These are phyloP conservation scores for Saccharomycopsis oosterbeekiorum DNA, from an alignment of 805 yeast genomes.

Conservation along the genomic window DNA sequence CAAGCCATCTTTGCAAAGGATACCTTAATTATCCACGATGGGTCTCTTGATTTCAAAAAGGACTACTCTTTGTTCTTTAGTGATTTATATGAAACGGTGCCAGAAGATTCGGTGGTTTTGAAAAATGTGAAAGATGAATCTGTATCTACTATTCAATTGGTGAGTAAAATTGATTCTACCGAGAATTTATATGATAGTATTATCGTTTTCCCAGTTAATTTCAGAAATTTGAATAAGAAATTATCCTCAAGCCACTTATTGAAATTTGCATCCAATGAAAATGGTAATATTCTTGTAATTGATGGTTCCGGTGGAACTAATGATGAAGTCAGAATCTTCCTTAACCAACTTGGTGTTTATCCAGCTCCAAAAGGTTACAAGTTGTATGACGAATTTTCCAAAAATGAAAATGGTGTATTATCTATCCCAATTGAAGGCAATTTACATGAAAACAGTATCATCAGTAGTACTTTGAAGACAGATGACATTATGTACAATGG, in stretches of 20 bases:
- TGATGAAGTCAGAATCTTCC: slow-evolving; percentile 54
- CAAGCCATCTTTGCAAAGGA: background rate
- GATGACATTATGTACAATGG: slow-evolving; percentile 34
- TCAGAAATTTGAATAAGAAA: slow-evolving; percentile 31
- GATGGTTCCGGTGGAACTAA: slow-evolving; percentile 43
- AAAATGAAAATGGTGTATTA: slow-evolving; percentile 22
- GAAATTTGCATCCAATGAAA: slow-evolving; percentile 45
- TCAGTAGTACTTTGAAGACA: slow-evolving; percentile 18
- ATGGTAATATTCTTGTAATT: slow-evolving; percentile 69
- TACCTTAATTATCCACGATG: slow-evolving; percentile 17
- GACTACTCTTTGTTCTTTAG: slow-evolving; percentile 23
- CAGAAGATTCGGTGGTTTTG: slow-evolving; percentile 18
- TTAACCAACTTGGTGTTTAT: slow-evolving; percentile 72
- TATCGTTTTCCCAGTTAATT: slow-evolving; percentile 48
- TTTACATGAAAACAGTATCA: slow-evolving; percentile 16
- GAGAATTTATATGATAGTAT: slow-evolving; percentile 40
- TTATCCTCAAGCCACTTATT: slow-evolving; percentile 42
- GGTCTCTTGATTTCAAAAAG: slow-evolving; percentile 12
- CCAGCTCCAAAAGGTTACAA: slow-evolving; percentile 70
- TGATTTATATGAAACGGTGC: slow-evolving; percentile 14
- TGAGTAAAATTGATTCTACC: slow-evolving; percentile 18
- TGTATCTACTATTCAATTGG: slow-evolving; percentile 12
- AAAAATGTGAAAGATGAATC: slow-evolving; percentile 22
- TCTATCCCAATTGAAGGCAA: slow-evolving; percentile 16
- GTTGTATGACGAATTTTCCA: slow-evolving; percentile 55